These are phyloP conservation scores for Eurotiales sp. DNA, from an alignment of 2,329 filamentous ascomycete species.

Conservation along the genomic window DNA sequence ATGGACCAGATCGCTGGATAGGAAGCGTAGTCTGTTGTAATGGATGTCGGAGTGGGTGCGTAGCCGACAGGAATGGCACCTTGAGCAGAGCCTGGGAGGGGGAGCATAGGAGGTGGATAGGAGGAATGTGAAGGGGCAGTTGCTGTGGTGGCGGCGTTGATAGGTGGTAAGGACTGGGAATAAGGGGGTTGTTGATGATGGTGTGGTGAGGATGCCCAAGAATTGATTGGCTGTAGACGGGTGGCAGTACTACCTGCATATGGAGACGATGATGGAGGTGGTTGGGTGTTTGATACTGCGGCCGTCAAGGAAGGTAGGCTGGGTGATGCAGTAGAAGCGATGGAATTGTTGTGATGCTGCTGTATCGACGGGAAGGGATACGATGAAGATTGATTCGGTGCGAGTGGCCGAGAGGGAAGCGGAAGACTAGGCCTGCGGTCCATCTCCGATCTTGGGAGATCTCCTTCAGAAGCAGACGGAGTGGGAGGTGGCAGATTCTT, in stretches of 20 bases:
- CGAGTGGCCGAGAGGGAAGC: slow-evolving; percentile 28
- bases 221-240: slow-evolving; percentile 38
- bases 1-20: slow-evolving; percentile 24
- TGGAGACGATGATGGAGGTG: slow-evolving; percentile 27
- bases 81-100: slow-evolving; percentile 21
- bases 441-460: slow-evolving; percentile 14
- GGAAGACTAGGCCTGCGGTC: slow-evolving; percentile 35
- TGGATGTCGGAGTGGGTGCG: slow-evolving; percentile 6
- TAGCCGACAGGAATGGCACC: background rate
- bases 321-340: slow-evolving; percentile 26
- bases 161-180: slow-evolving; percentile 36
- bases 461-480: slow-evolving; percentile 4
- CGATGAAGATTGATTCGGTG: slow-evolving; percentile 27
- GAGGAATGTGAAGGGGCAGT: slow-evolving; percentile 10
- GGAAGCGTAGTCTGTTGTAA: slow-evolving; percentile 2
- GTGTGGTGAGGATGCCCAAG: slow-evolving; percentile 32
- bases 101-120: slow-evolving; percentile 33
- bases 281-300: slow-evolving; percentile 21
- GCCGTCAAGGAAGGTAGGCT: slow-evolving; percentile 28
- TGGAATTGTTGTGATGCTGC: slow-evolving; percentile 20
- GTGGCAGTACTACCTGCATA: background rate
- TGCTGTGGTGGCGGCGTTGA: slow-evolving; percentile 26
- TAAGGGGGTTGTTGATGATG: slow-evolving; percentile 26
- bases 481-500: slow-evolving; percentile 9
- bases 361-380: slow-evolving; percentile 34